Evolutionary conservation across 495 filamentous ascomycete species (phyloP).

Genomic region (Pyrenopolyporus hunteri): DNA sequence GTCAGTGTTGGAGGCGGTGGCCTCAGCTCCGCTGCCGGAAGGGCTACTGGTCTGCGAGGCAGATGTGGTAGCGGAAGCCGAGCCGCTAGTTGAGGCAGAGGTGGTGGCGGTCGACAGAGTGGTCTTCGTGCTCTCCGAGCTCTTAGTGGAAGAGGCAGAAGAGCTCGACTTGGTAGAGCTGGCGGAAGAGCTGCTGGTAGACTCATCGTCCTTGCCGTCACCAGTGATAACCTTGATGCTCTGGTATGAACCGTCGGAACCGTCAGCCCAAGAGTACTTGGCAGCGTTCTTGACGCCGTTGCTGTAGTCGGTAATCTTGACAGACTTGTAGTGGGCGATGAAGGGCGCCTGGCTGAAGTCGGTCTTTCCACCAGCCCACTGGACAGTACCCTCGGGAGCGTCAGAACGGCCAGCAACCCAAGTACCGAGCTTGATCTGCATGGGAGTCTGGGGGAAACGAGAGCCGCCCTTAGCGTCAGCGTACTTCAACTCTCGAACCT

Average conservation of each 20-base stretch:
- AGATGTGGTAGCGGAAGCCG: slow-evolving; percentile 21
- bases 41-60: too few relatives aligned
- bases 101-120: slow-evolving; percentile 34
- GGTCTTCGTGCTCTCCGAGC: slow-evolving; percentile 36
- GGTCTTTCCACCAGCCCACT: slow-evolving; percentile 86
- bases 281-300: slow-evolving; percentile 73
- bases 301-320: slow-evolving; percentile 85
- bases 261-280: slow-evolving; percentile 76
- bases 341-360: slow-evolving; percentile 80
- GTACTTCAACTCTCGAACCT: slow-evolving; percentile 73
- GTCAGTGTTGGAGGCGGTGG: neutral
- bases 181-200: slow-evolving; percentile 21
- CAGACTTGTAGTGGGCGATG: slow-evolving; percentile 80
- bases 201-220: slow-evolving; percentile 68
- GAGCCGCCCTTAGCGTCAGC: slow-evolving; percentile 61
- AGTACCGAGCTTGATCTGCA: slow-evolving; percentile 82
- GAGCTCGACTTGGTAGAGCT: slow-evolving; percentile 35
- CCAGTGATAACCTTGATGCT: slow-evolving; percentile 76
- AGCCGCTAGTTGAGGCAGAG: slow-evolving; percentile 16
- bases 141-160: slow-evolving; percentile 29
- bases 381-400: slow-evolving; percentile 75
- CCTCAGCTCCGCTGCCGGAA: neutral
- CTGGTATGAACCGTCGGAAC: slow-evolving; percentile 69
- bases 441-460: slow-evolving; percentile 89
- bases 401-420: slow-evolving; percentile 81